Evolutionary conservation across 164 flowering plant genomes (phyloP).

Genomic region (Vitis vinifera): ASM3070453v1 NC_081822.1:2909001-2909500

Average conservation of each 20-base stretch:
- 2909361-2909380: too few species aligned
- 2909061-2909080: conserved; percentile 47
- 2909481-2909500: too few species aligned
- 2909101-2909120: background rate
- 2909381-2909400: too few species aligned
- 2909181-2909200: too few species aligned
- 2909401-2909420: too few species aligned
- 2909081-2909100: background rate
- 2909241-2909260: background rate
- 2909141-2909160: background rate
- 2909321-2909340: background rate
- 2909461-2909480: too few species aligned
- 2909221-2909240: background rate
- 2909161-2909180: background rate
- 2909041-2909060: conserved; percentile 81
- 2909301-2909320: too few species aligned
- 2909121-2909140: background rate
- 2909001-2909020: conserved; percentile 82
- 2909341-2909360: too few species aligned
- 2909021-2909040: conserved; percentile 82
- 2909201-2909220: too few species aligned
- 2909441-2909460: too few species aligned
- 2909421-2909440: too few species aligned
- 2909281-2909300: too few species aligned
- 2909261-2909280: background rate